Conservation (phyloP, 495 filamentous ascomycete genomes). For the Paragyromitra xinjiangensis region DNA sequence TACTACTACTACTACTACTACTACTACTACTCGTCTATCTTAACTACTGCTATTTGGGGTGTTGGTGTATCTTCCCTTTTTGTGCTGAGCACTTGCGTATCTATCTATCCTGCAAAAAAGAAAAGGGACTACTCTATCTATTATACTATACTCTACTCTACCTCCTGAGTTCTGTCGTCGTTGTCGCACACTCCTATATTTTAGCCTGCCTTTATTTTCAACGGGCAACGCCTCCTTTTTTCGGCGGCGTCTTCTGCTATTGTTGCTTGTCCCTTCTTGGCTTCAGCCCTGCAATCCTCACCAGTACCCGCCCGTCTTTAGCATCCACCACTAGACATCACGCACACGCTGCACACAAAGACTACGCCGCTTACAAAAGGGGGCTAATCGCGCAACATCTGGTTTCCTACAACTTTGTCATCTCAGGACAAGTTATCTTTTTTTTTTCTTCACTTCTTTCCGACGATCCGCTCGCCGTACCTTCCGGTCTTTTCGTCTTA, state of each 20-base stretch:
- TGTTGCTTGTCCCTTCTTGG: constrained; percentile 42
- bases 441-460: constrained; percentile 36
- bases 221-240: constrained; percentile 37
- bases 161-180: constrained; percentile 26
- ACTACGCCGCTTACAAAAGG: constrained; percentile 49
- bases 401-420: constrained; percentile 21
- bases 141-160: neutral
- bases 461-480: constrained; percentile 30
- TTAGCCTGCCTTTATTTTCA: constrained; percentile 47
- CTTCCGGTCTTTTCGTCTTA: constrained; percentile 39
- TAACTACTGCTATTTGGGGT: constrained; percentile 38
- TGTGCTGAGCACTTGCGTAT: constrained; percentile 55
- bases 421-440: constrained; percentile 25
- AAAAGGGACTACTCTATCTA: constrained; percentile 9
- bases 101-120: constrained; percentile 47
- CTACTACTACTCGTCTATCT: constrained; percentile 36
- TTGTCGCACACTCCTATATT: constrained; percentile 37
- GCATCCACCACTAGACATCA: constrained; percentile 35
- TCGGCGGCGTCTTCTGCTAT: constrained; percentile 39
- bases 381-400: constrained; percentile 37
- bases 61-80: constrained; percentile 46
- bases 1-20: constrained; percentile 33
- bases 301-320: constrained; percentile 33
- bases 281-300: constrained; percentile 40
- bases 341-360: constrained; percentile 41